Conservation (phyloP, 441 rosid genomes). For the Eugenia klotzschiana region DNA sequence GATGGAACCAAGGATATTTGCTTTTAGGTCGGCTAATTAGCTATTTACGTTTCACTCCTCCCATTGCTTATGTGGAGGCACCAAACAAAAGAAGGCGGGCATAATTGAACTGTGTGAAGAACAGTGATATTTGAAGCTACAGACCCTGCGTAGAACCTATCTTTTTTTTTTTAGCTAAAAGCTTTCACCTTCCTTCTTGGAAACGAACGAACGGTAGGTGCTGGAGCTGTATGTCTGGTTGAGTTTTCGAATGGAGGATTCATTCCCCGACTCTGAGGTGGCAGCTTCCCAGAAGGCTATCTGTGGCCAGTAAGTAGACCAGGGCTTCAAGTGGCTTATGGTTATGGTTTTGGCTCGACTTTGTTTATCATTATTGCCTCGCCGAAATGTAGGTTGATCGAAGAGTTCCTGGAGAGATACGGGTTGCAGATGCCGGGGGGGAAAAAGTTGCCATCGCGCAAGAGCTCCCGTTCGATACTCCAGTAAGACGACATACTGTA, state of each 20-base stretch:
- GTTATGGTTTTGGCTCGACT: background rate
- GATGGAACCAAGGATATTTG: background rate
- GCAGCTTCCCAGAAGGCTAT: constrained; percentile 78
- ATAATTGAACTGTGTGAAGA: background rate
- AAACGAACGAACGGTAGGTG: constrained; percentile 27
- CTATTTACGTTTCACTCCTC: background rate
- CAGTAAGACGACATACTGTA: background rate
- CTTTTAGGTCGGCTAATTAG: background rate
- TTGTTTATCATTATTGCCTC: background rate
- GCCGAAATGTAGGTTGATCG: constrained; percentile 44
- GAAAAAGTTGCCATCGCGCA: constrained; percentile 4
- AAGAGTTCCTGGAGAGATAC: constrained; percentile 49
- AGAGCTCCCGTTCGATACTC: background rate
- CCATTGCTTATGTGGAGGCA: background rate
- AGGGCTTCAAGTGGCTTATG: background rate
- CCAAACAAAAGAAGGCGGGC: background rate
- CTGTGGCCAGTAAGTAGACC: constrained; percentile 52
- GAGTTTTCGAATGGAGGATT: constrained; percentile 69
- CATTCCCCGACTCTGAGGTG: constrained; percentile 67
- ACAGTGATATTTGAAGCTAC: background rate
- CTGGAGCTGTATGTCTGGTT: constrained; percentile 86
- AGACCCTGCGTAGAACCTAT: background rate
- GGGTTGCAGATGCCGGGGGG: constrained; percentile 35
- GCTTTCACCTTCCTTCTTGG: background rate
- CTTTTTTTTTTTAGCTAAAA: background rate